Percentiles rank a stretch among this genome's conserved stretches.
Conservation (phyloP, 768 basidiomycete genomes). For the Heimioporus sp. region DNA sequence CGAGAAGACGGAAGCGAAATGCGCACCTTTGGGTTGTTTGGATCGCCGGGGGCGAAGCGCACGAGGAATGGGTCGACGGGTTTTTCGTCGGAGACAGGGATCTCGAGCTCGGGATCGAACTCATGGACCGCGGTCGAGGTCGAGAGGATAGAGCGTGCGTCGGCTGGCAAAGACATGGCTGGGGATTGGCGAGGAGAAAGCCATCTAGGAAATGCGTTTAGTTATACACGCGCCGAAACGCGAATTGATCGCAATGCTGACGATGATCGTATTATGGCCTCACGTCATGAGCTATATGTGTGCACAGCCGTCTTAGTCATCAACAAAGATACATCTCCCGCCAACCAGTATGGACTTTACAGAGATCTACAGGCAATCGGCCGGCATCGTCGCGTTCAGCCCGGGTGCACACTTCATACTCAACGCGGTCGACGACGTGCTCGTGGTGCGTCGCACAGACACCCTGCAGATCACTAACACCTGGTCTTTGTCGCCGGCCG, state of each 20-base stretch:
- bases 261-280: conserved; percentile 7
- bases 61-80: conserved; percentile 31
- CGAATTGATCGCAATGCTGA: conserved; percentile 17
- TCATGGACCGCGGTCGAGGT: conserved; percentile 8
- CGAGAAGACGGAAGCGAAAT: not conserved
- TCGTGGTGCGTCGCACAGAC: conserved; percentile 82
- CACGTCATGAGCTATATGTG: too few species aligned
- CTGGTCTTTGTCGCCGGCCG: conserved; percentile 59
- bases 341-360: conserved; percentile 71
- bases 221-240: conserved; percentile 6
- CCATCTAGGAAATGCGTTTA: not conserved
- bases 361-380: conserved; percentile 76
- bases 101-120: conserved; percentile 13
- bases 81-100: conserved; percentile 13
- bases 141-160: conserved; percentile 16
- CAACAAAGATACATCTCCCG: too few species aligned
- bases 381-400: conserved; percentile 74
- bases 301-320: too few species aligned
- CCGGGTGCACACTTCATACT: conserved; percentile 86
- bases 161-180: conserved; percentile 11
- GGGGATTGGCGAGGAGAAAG: not conserved
- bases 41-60: conserved; percentile 35
- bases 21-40: conserved; percentile 45
- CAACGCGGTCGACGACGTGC: conserved; percentile 71
- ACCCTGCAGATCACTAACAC: conserved; percentile 81